A percentile compares a stretch with the other conserved stretches of the same genome.
These are phyloP conservation scores for Aspergillus sp. DNA, from an alignment of 2,329 filamentous ascomycete species.

Conservation along the genomic window DNA sequence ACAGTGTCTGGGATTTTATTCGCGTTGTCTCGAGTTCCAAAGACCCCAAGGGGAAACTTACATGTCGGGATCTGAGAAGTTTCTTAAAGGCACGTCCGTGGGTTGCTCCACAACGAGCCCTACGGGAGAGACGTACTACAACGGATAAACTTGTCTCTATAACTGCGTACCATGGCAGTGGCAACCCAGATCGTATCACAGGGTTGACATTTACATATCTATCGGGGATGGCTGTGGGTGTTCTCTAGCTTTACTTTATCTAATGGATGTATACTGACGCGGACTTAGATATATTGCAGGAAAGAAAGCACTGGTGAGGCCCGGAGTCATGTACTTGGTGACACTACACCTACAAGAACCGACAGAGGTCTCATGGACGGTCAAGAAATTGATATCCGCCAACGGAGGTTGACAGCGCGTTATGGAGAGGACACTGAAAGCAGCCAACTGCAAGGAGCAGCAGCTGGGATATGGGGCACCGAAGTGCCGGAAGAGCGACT, in stretches of 20 bases:
- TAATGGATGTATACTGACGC: background rate
- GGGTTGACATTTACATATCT: background rate
- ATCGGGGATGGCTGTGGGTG: background rate
- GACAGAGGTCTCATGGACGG: background rate
- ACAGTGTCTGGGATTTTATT: conserved; percentile 3
- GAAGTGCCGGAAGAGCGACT: background rate
- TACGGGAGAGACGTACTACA: background rate
- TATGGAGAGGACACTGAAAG: background rate
- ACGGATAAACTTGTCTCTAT: background rate
- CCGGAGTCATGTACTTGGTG: background rate
- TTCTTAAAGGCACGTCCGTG: background rate
- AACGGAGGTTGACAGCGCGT: background rate
- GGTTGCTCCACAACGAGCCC: background rate
- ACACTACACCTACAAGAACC: background rate
- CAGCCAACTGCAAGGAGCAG: background rate
- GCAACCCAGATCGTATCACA: background rate
- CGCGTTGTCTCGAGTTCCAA: background rate
- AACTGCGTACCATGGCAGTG: background rate
- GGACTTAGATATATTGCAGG: background rate
- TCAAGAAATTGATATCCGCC: background rate
- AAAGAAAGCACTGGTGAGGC: too few relatives aligned
- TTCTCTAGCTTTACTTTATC: background rate
- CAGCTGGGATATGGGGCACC: background rate
- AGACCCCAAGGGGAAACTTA: background rate
- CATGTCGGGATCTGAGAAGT: background rate